Evolutionary conservation across 805 yeast species (phyloP), one percentile per base, ranked within the genome.

Genomic region (Kodamaea kaohsiungensis): DNA sequence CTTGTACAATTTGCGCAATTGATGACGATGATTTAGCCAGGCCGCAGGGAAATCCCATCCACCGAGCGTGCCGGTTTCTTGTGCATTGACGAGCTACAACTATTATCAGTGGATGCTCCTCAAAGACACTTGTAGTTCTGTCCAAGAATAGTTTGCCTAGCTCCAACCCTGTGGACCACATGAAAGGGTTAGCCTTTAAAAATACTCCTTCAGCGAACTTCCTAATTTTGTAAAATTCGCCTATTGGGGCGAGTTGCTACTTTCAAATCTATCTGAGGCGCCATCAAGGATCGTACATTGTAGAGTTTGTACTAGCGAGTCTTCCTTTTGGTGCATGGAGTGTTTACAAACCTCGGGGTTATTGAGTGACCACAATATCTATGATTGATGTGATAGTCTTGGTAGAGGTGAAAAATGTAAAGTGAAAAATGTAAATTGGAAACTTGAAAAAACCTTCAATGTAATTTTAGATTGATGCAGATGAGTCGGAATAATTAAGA

Each of bases 211-310:
- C 12, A 12, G 35, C 3, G 35, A 30, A 5, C 6, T 30, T 30
- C 35, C 45, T 5, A 40, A 40, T 17, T 17, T 16, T 17, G 45
- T 2, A 16, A 40, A 17, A 40, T 16, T 16, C 16, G 16, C 42
- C 45, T 16, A 16, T 19, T 40, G 8, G 45, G 45, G 45, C 45
- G 45, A 40, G 19, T 7, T 12, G 25, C 45, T 40, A 40, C 45
- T 15, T 30, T 30, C 42, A 8, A 18, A 16, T 16, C 45, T 40
- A 40, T 40, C 45, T 40, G 45, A 40, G 45, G 45, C 45, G 45
- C 45, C 25, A 40, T 17, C 45, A 15, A 40, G 45, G 45, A 40
- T 40, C 45, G 45, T 40, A 40, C 22, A 40, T 40, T 16, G 45
- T 40, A 17, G 7, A 3, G 17, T 40, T 40, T 40, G 45, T 40